Conservation (phyloP, 257 asterid species). For the Solanum raphanifolium region DNA sequence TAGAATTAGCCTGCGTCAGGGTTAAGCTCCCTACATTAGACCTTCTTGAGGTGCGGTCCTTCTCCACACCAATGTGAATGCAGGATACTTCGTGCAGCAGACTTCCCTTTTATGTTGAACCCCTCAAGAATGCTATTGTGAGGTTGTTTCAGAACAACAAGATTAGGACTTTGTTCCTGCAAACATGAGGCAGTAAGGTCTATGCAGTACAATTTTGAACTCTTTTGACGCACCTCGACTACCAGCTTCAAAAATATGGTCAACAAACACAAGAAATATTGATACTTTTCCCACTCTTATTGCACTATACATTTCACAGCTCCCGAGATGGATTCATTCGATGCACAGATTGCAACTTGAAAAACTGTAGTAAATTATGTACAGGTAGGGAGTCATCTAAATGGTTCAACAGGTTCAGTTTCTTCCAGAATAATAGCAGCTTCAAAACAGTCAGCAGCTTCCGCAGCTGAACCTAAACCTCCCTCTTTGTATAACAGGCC, state of each 20-base stretch:
- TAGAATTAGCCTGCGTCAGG: not conserved
- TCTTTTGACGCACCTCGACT: not conserved
- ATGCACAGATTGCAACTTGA: not conserved
- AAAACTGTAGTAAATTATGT: not conserved
- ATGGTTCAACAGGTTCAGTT: conserved; percentile 76
- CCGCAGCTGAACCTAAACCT: conserved; percentile 35
- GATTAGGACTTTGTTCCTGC: not conserved
- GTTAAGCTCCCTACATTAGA: not conserved
- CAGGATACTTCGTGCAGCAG: not conserved
- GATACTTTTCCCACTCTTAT: not conserved
- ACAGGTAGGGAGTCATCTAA: conserved; percentile 29
- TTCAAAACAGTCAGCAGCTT: conserved; percentile 79
- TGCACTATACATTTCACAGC: not conserved
- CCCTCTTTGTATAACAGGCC: conserved; percentile 61
- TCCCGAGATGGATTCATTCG: not conserved
- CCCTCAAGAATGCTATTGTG: not conserved
- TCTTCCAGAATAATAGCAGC: conserved; percentile 65
- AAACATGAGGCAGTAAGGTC: not conserved
- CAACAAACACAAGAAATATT: not conserved
- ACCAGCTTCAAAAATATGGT: not conserved
- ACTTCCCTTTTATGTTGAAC: not conserved
- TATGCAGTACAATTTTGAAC: not conserved
- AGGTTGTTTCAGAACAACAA: not conserved
- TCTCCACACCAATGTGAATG: not conserved
- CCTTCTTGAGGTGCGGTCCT: not conserved